These are phyloP conservation scores for Trichosporon sp. DNA, from an alignment of 1,284 basidiomycete genomes.

Conservation along the genomic window DNA sequence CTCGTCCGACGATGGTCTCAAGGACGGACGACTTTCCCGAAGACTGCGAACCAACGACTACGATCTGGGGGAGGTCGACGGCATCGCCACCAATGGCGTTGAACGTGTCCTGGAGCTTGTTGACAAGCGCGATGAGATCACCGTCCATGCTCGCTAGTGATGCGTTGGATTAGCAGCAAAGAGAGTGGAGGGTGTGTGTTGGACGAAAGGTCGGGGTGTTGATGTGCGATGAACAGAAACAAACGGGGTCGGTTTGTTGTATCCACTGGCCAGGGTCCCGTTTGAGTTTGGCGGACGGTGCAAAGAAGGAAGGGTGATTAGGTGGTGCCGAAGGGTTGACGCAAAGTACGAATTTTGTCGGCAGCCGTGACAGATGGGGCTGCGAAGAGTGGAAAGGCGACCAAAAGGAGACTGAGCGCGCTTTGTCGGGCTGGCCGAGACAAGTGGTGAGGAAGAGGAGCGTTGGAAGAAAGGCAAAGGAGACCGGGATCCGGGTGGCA, in stretches of 20 bases:
- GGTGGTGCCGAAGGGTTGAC: constrained; percentile 18
- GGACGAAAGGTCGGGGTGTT: neutral
- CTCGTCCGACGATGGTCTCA: constrained; percentile 81
- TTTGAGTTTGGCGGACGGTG: constrained; percentile 20
- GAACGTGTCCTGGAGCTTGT: constrained; percentile 77
- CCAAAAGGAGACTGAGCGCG: neutral
- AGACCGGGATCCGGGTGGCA: neutral
- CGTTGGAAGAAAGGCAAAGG: neutral
- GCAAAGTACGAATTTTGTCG: constrained; percentile 14
- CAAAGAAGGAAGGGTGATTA: constrained; percentile 10
- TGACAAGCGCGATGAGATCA: constrained; percentile 92
- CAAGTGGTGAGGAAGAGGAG: constrained; percentile 5
- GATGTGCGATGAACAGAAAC: neutral
- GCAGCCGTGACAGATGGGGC: neutral
- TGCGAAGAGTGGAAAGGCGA: neutral
- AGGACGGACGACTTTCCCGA: constrained; percentile 63
- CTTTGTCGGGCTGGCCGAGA: neutral
- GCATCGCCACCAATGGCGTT: constrained; percentile 61
- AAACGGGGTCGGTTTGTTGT: constrained; percentile 9
- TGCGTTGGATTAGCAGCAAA: neutral
- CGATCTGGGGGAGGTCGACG: constrained; percentile 60
- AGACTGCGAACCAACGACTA: constrained; percentile 59
- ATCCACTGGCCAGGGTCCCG: constrained; percentile 11
- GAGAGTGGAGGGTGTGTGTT: neutral
- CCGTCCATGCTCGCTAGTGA: constrained; percentile 69